Percentiles rank a stretch among this genome's conserved stretches.
These are phyloP conservation scores for Kalanchoe fedtschenkoi DNA, from an alignment of 164 flowering plant species.

Conservation along the genomic window DNA sequence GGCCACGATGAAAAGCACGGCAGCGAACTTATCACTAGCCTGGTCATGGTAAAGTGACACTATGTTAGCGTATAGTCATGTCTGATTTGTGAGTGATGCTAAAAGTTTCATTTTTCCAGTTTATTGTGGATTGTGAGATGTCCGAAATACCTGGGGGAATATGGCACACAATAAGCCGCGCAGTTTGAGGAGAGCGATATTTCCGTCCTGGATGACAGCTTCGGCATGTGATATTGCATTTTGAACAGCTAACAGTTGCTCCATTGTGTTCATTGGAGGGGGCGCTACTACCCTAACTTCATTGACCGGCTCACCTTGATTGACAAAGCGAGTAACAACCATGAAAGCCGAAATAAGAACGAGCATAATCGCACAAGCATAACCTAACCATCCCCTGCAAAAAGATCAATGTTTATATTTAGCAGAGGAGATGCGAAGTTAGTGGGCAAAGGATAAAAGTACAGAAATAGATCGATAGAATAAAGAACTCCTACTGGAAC, in stretches of 20 bases:
- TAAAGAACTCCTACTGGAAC: no score
- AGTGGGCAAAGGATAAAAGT: background rate
- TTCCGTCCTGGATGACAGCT: slow-evolving; percentile 73
- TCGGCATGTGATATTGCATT: slow-evolving; percentile 66
- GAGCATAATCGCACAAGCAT: slow-evolving; percentile 33
- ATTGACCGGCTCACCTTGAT: slow-evolving; percentile 44
- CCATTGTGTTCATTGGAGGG: slow-evolving; percentile 80
- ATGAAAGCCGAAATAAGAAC: slow-evolving; percentile 48
- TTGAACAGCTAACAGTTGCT: slow-evolving; percentile 88
- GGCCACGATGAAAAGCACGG: slow-evolving; percentile 37
- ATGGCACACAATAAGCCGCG: slow-evolving; percentile 61
- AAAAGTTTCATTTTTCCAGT: background rate
- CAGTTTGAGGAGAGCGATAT: slow-evolving; percentile 64
- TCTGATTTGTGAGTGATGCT: background rate
- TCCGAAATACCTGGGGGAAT: slow-evolving; percentile 64
- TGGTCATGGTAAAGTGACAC: slow-evolving; percentile 14
- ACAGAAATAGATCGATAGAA: background rate
- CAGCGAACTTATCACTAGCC: slow-evolving; percentile 67
- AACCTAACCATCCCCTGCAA: slow-evolving; percentile 71
- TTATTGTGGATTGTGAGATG: background rate
- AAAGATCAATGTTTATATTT: background rate
- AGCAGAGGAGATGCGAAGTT: background rate
- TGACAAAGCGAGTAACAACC: slow-evolving; percentile 38
- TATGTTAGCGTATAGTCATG: background rate
- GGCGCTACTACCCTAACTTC: slow-evolving; percentile 69